Base-by-base conservation (phyloP, 352 stramenopile genomes). In the Pilasporangium apinafurcum region DNA sequence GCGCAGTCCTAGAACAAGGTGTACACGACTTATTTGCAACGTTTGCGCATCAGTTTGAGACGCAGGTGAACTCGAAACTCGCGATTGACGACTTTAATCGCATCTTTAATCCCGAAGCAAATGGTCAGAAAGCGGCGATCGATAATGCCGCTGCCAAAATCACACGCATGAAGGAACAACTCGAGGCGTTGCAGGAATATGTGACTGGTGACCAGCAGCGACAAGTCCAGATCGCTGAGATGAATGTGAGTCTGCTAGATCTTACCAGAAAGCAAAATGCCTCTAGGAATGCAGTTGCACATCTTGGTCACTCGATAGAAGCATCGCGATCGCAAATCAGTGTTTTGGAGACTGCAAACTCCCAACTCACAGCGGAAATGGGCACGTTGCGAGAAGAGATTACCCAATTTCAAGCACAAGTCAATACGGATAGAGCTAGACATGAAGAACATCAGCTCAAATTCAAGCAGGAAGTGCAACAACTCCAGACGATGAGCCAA, bases 41-140 rank as follows among this genome's bases (percentile, higher is more conserved):
- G 10, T 85, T 87, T 42, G 75, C 68, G 4, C 49, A 56, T 36
- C 63, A 78, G 47, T 60, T 85, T 34, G 75, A 87, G 45, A 41
- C 34, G 1, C 63, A 80, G 22, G 53, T 87, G 18, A 61, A 38
- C 37, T 47, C 50, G 12, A 84, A 87, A 43, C 35, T 87, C 5
- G 64, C 58, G 2, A 70, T 83, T 24, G 59, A 72, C n/a, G 72
- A 84, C 54, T 85, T 84, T 25, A 74, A 78, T 20, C 57, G 56
- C 20, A 75, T 87, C 16, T 87, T 84, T 56, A 80, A 80, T 26
- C 64, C 63, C 0, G 66, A 83, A 8, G 40, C 54, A 12, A 72
- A 68, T 2, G 66, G 60, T 8, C 69, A 83, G 33, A 78, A 69
- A 20, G 53, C 55, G 2, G 67, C 65, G 12, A 51, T 82, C 31